Conservation (phyloP, 2,329 filamentous ascomycete species). For the Colletotrichum filicis region DNA sequence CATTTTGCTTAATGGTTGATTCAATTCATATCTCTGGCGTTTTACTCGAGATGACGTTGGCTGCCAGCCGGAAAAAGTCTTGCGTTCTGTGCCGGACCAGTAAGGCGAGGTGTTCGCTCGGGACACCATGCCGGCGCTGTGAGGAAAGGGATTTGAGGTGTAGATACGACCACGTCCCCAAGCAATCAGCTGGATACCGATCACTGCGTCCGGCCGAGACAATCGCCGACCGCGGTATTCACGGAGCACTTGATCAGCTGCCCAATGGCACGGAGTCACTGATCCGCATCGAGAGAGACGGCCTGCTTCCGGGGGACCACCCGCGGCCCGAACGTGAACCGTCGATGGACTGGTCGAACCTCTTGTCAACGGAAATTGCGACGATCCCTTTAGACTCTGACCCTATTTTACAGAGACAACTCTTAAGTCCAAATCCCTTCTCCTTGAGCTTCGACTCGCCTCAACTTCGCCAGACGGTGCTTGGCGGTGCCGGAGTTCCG, state of each 20-base stretch:
- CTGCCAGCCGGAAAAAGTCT: conserved; percentile 35
- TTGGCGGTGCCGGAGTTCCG: not conserved
- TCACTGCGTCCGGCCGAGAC: not conserved
- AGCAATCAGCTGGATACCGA: not conserved
- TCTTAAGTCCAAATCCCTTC: not conserved
- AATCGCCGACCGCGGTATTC: not conserved
- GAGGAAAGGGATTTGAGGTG: conserved; percentile 35
- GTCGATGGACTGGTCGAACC: not conserved
- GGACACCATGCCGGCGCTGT: conserved; percentile 38
- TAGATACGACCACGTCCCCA: conserved; percentile 32
- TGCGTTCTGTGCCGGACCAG: conserved; percentile 40
- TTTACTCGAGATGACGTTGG: not conserved
- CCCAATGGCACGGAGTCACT: not conserved
- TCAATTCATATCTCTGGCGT: not conserved
- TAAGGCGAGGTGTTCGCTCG: conserved; percentile 41
- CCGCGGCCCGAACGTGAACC: not conserved
- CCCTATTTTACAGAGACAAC: not conserved
- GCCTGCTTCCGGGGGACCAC: not conserved
- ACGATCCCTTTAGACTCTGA: not conserved
- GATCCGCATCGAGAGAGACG: not conserved
- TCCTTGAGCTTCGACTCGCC: not conserved
- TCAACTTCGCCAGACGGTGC: not conserved
- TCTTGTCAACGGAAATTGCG: not conserved
- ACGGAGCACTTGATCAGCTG: not conserved
- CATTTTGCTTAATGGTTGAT: not conserved